Conservation (phyloP, 2,329 filamentous ascomycete species). For the Pseudogymnoascus sp. region DNA sequence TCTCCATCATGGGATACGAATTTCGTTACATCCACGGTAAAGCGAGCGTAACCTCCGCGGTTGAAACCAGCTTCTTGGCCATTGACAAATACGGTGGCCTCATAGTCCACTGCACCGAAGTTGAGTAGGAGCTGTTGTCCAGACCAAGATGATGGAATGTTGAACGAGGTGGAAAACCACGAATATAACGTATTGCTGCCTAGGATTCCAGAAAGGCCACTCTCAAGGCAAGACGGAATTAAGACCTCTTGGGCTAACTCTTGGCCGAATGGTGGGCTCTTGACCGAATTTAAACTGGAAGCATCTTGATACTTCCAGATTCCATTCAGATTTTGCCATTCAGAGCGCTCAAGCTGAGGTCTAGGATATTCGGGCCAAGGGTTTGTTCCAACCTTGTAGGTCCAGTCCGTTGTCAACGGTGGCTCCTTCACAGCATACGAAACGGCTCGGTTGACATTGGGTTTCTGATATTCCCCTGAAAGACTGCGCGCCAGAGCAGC, state of each 20-base stretch:
- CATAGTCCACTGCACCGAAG: conserved; percentile 45
- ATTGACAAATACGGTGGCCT: conserved; percentile 51
- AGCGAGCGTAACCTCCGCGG: conserved; percentile 55
- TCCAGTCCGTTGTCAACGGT: conserved; percentile 40
- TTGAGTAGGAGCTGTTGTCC: conserved; percentile 37
- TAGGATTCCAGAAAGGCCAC: conserved; percentile 44
- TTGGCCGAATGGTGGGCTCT: conserved; percentile 38
- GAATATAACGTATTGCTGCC: conserved; percentile 33
- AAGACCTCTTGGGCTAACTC: conserved; percentile 38
- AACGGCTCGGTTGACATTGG: conserved; percentile 11
- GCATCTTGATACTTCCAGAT: conserved; percentile 40
- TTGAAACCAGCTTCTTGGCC: conserved; percentile 44
- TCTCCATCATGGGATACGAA: conserved; percentile 29
- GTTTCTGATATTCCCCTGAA: background rate
- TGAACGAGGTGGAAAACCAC: conserved; percentile 43
- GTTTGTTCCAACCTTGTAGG: conserved; percentile 37
- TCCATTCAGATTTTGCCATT: conserved; percentile 44
- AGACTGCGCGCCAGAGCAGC: background rate
- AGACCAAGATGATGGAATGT: conserved; percentile 31
- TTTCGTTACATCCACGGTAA: conserved; percentile 51
- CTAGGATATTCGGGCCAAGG: conserved; percentile 44
- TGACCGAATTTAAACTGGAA: conserved; percentile 30
- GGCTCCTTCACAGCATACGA: conserved; percentile 34
- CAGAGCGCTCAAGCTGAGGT: conserved; percentile 37
- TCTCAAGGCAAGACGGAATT: conserved; percentile 47